A percentile compares a stretch with the other conserved stretches of the same genome.
Evolutionary conservation across 192 early-diverging fungal species (phyloP).

Genomic region (Coemansia sp.): DNA sequence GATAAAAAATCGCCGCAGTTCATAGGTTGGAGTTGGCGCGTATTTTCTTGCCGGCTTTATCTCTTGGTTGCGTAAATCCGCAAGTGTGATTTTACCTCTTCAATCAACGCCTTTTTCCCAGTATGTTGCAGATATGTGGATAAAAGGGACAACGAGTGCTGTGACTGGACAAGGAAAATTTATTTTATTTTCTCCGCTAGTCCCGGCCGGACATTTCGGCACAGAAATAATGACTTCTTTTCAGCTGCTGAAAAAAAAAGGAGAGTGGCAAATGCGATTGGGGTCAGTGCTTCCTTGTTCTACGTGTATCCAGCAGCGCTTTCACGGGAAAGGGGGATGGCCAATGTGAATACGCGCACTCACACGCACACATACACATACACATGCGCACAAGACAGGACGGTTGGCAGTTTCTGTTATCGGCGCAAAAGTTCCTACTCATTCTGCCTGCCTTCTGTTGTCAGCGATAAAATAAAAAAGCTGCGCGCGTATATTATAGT

Average conservation of each 20-base stretch:
- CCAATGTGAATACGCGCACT: background rate
- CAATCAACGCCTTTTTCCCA: background rate
- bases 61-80: constrained; percentile 1
- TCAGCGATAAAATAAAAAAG: background rate
- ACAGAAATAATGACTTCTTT: background rate
- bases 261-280: too few species aligned
- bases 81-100: background rate
- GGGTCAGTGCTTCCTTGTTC: background rate
- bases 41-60: background rate
- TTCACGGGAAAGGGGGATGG: background rate
- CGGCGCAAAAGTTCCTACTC: background rate
- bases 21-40: background rate
- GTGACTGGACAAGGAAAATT: constrained; percentile 2
- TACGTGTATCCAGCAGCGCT: background rate
- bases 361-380: too few species aligned
- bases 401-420: background rate
- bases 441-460: background rate
- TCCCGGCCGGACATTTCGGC: background rate
- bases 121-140: background rate
- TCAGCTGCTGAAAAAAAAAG: background rate
- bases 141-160: background rate
- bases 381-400: background rate
- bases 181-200: background rate
- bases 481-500: background rate
- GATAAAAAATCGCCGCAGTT: background rate